Conservation (phyloP, 768 basidiomycete species). For the Cystobasidium tubakii region DNA sequence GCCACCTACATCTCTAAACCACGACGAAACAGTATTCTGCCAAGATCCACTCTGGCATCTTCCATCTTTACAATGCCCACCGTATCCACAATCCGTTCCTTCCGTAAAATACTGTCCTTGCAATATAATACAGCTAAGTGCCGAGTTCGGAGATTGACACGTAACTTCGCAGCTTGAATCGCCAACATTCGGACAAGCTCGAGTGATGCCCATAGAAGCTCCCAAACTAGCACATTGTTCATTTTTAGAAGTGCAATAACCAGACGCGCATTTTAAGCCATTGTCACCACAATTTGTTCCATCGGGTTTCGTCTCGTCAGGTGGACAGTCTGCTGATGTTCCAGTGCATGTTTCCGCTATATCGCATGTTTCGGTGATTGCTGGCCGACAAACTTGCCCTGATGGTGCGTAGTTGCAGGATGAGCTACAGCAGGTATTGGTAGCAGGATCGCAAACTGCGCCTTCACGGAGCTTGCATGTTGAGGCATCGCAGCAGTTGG, state of each 20-base stretch:
- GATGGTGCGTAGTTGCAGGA: slow-evolving; percentile 61
- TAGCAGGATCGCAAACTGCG: slow-evolving; percentile 72
- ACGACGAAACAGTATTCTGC: slow-evolving; percentile 58
- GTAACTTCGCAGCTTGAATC: slow-evolving; percentile 69
- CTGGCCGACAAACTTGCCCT: slow-evolving; percentile 60
- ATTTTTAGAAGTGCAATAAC: slow-evolving; percentile 35
- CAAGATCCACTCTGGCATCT: slow-evolving; percentile 60
- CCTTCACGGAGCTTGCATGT: slow-evolving; percentile 60
- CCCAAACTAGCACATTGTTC: slow-evolving; percentile 41
- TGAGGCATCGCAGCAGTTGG: slow-evolving; percentile 64
- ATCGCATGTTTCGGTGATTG: slow-evolving; percentile 59
- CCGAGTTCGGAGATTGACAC: slow-evolving; percentile 64
- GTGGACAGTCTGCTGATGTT: slow-evolving; percentile 65
- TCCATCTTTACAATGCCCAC: slow-evolving; percentile 62
- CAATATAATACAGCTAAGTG: slow-evolving; percentile 64
- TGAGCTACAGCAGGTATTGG: slow-evolving; percentile 67
- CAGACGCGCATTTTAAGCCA: slow-evolving; percentile 33
- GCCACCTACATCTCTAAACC: slow-evolving; percentile 38
- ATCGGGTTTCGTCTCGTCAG: slow-evolving; percentile 60
- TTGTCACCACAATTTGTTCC: slow-evolving; percentile 49
- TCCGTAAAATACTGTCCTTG: slow-evolving; percentile 65
- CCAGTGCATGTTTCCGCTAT: slow-evolving; percentile 69
- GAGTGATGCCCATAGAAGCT: slow-evolving; percentile 21
- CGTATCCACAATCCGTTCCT: slow-evolving; percentile 77
- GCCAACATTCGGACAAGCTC: slow-evolving; percentile 53